Evolutionary conservation across 495 filamentous ascomycete genomes (phyloP), one percentile per base, ranked within the genome.

Genomic region (Penicillium cataractarum): DNA sequence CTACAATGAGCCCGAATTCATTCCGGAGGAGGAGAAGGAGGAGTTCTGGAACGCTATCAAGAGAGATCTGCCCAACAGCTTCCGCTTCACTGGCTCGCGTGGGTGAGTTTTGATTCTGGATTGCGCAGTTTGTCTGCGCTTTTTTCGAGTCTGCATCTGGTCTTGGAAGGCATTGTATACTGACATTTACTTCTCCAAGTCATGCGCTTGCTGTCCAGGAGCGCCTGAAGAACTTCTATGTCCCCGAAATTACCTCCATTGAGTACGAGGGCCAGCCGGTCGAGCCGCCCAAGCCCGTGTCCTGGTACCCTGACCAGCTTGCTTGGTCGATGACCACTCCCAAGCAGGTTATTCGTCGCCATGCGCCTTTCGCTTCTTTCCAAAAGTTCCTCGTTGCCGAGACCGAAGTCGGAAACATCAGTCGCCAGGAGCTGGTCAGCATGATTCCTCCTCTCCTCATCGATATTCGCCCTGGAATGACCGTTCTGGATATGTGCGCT

Each of bases 351-450:
- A 81, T 98, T 65, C 88, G 96, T 57, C 91, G 91, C 62, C 96
- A 95, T 73, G 84, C 90, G 6, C 96, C 96, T 2, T 99, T 99
- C 73, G 86, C 91, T 49, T 89, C 89, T 17, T 98, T 99, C 76
- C 95, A 99, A 76, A 96, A 95, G 72, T 99, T 96, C 81, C 80
- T 99, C n/a, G 95, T 99, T 24, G 93, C 93, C 27, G 95, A 99
- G 80, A 97, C 95, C 12, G 92, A 90, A 49, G 91, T 97, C 55
- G 95, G 95, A 70, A 99, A 98, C 71, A 98, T 99, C 71, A 96
- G 89, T 74, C 86, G 95, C 67, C 95, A 99, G 76, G 95, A 99
- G 78, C 87, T 94, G 22, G 95, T 99, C 62, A 96, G 91, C 82
- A 99, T 99, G 95, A 97, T 99, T 64, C 95, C 95, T 26, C 96